phyloP scores from a whole-genome alignment of 306 rosid species.

The Cucurbita ficifolia region DNA sequence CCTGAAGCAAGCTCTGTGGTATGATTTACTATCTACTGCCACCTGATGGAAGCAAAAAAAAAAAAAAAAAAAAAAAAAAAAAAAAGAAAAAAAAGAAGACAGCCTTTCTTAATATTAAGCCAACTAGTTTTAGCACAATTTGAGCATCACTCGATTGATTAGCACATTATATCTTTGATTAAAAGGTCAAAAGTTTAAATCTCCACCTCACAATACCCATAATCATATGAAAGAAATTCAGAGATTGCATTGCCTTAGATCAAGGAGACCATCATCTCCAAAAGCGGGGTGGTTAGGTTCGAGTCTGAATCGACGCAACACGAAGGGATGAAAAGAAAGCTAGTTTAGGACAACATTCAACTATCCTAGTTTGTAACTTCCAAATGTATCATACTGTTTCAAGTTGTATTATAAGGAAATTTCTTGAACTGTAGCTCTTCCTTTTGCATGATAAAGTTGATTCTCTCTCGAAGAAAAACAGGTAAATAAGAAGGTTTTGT shows the following conservation, averaged over 20 bases:
- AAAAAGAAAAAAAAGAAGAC: no score
- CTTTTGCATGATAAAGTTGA: neutral
- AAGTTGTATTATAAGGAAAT: neutral
- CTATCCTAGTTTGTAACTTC: neutral
- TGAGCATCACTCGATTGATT: neutral
- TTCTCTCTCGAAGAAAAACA: neutral
- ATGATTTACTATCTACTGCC: constrained; percentile 64
- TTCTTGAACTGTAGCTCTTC: neutral
- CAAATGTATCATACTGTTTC: neutral
- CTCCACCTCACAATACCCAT: neutral
- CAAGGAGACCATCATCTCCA: neutral
- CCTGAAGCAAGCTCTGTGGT: constrained; percentile 74
- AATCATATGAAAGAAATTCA: neutral
- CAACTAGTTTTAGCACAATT: neutral
- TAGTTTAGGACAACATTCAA: neutral
- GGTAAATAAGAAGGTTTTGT: neutral
- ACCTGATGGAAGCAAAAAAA: constrained; percentile 31
- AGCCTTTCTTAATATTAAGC: neutral
- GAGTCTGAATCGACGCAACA: neutral
- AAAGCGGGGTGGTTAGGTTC: no score
- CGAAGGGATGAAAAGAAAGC: neutral
- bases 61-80: no score
- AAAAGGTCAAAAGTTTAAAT: neutral
- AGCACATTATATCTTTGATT: neutral
- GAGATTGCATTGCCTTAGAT: neutral